Evolutionary conservation across 2,329 filamentous ascomycete species (phyloP), one percentile per base, ranked within the genome.

Genomic region (Eutypella sp.): DNA sequence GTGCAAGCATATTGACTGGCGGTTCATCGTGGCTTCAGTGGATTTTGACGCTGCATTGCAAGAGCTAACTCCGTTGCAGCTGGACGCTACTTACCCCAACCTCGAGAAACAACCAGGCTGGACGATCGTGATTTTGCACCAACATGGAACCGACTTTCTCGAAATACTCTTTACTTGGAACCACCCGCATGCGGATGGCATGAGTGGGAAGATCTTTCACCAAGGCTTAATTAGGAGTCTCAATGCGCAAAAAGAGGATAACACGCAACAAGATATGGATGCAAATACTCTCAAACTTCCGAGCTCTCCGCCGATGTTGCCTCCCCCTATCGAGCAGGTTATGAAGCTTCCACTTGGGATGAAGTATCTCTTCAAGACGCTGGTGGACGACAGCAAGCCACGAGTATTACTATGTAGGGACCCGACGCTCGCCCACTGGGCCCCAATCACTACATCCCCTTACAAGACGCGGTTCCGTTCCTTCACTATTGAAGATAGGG

Each of bases 201-300:
- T 41, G 33, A 45, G 55, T 36, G 57, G 47, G 11, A 57, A 59
- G 44, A 46, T 60, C 16, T 55, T 60, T 37, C 52, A 55, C 18
- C 46, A 33, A n/a, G 29, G 11, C 29, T n/a, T 33, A 33, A 15
- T 33, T n/a, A 11, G 16, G 29, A 15, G 16, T n/a, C 16, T 33
- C 29, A 11, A 33, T 11, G 16, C 29, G 29, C 5, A n/a, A 15
- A n/a, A n/a, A 15, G 16, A 15, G 29, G 29, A 33, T n/a, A 33
- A 15, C 11, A n/a, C 16, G 11, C 13, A 33, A 6, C 29, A 11
- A 33, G 11, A 33, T 11, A 5, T 33, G 46, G 49, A 61, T 47
- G 52, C 45, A 40, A 31, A 49, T 47, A 54, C 56, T 44, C 50
- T 61, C 6, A 54, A n/a, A 44, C 53, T 62, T 31, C 51, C 54